Evolutionary conservation across 129 eudicot genomes (phyloP), one percentile per base, ranked within the genome.

Genomic region (Silybum marianum): DNA sequence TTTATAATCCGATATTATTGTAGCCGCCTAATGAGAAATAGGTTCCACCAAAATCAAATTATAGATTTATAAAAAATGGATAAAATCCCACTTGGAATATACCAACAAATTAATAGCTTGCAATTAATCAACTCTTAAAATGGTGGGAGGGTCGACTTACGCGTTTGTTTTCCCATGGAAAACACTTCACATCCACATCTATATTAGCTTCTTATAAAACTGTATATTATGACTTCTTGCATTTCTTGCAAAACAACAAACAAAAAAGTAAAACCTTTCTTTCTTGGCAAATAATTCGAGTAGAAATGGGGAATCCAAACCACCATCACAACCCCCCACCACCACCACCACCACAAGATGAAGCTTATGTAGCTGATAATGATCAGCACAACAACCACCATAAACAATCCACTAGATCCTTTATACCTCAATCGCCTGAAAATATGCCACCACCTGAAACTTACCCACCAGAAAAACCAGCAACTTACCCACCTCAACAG

Each of bases 391-490:
- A 67, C 19, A 4, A 1, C n/a, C 42, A 24, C 26, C 25, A 71
- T 4, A 74, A 62, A 21, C 69, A 71, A 39, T 9, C 77, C 58
- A 80, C 78, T 32, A 79, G 84, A 26, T 82, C 85, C 36, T 76
- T 69, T 30, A 21, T 82, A 62, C 84, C 74, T 38, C 58, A 75
- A 9, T 69, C 74, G 14, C 75, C 87, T 0, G 77, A 79, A 80
- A 76, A 10, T n/a, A 69, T 76, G 38, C 85, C 85, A 0, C 85
- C 81, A 23, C 87, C 87, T 12, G 87, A 78, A 79, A 63, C 65
- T 22, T 84, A 65, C 81, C 87, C 84, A 7, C 87, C 87, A 1
- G 81, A 73, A 46, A 36, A 78, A 39, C 80, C 83, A 23, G 18
- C 74, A 21, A 16, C 65, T 9, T 84, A 78, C 68, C 87, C 80